Evolutionary conservation across 257 asterid species (phyloP).

Genomic region (Orobanche coerulescens): DNA sequence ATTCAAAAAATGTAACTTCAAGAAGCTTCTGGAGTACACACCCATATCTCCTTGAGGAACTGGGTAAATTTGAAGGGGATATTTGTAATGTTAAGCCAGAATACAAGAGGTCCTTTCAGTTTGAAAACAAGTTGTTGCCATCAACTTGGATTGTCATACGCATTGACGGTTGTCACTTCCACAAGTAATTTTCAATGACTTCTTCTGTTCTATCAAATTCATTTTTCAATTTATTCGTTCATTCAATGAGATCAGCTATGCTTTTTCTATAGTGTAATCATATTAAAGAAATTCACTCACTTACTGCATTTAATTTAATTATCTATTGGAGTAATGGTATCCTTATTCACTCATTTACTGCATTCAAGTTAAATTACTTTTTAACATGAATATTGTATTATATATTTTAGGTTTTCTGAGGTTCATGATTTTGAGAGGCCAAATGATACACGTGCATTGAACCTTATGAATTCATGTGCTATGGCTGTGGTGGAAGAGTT

Average conservation of each 20-base stretch:
- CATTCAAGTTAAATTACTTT: too few relatives aligned
- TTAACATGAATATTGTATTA: too few relatives aligned
- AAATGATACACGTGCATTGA: slow-evolving; percentile 66
- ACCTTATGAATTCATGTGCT: slow-evolving; percentile 81
- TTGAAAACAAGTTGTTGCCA: slow-evolving; percentile 48
- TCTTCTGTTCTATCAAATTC: too few relatives aligned
- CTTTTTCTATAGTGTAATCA: too few relatives aligned
- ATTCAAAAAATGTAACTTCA: slow-evolving; percentile 60
- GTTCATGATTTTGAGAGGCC: slow-evolving; percentile 77
- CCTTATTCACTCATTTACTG: too few relatives aligned
- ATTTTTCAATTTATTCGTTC: too few relatives aligned
- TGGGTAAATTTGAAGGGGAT: slow-evolving; percentile 48
- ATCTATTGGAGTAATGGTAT: too few relatives aligned
- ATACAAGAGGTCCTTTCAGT: slow-evolving; percentile 49
- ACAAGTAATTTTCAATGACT: slow-evolving; percentile 66
- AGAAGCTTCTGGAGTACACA: slow-evolving; percentile 60
- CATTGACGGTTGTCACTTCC: slow-evolving; percentile 88
- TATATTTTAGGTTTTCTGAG: slow-evolving; percentile 68
- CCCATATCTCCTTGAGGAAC: slow-evolving; percentile 39
- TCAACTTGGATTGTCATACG: slow-evolving; percentile 71
- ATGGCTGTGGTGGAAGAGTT: slow-evolving; percentile 57
- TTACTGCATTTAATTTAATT: too few relatives aligned
- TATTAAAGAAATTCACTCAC: too few relatives aligned
- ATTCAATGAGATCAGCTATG: too few relatives aligned
- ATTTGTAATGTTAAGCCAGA: slow-evolving; percentile 43